phyloP scores from a whole-genome alignment of 2,329 filamentous ascomycete genomes.

The Colletotrichum graminicola region DNA sequence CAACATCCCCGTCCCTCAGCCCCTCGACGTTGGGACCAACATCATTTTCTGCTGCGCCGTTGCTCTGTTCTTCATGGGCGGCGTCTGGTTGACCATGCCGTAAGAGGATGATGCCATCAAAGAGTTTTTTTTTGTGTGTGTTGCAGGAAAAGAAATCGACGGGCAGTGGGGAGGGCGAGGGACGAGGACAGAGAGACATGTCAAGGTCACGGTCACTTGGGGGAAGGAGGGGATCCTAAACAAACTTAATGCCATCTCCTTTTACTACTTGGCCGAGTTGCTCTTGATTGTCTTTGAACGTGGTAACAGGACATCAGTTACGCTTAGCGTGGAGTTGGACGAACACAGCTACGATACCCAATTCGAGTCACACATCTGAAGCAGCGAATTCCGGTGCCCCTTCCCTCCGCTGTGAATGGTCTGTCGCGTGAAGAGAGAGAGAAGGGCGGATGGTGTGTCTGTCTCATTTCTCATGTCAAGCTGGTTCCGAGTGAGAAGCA shows the following conservation, averaged over 20 bases:
- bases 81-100: slow-evolving; percentile 33
- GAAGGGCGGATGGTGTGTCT: background rate
- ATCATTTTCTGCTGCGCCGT: slow-evolving; percentile 21
- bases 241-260: slow-evolving; percentile 28
- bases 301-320: slow-evolving; percentile 7
- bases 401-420: background rate
- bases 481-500: background rate
- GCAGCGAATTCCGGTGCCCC: background rate
- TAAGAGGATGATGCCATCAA: background rate
- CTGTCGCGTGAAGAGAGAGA: background rate
- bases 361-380: background rate
- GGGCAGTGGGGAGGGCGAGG: too few species aligned
- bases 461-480: background rate
- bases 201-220: background rate
- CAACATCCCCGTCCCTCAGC: slow-evolving; percentile 42
- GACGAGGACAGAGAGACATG: too few species aligned
- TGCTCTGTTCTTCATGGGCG: slow-evolving; percentile 6
- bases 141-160: background rate
- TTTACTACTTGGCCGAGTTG: background rate
- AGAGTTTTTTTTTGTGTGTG: background rate
- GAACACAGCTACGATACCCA: slow-evolving; percentile 32
- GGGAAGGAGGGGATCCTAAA: background rate
- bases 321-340: slow-evolving; percentile 30
- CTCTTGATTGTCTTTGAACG: slow-evolving; percentile 1
- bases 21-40: slow-evolving; percentile 12